phyloP scores from a whole-genome alignment of 257 asterid species.

The Eucommia ulmoides region DNA sequence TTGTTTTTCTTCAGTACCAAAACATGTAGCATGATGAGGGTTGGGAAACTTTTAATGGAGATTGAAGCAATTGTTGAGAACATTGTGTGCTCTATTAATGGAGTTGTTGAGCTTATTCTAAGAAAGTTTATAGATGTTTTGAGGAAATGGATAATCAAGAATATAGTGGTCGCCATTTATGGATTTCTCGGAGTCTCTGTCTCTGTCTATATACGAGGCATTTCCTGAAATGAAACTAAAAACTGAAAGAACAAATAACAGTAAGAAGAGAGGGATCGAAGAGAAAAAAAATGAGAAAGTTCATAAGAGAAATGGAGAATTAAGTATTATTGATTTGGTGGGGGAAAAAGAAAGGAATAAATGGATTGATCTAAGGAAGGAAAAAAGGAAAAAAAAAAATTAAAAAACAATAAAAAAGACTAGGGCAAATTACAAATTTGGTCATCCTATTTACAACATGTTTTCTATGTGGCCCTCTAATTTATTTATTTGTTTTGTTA shows the following conservation, averaged over 20 bases:
- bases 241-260: constrained; percentile 36
- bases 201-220: constrained; percentile 73
- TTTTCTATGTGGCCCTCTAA: no score
- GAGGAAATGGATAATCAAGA: no score
- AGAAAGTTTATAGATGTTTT: constrained; percentile 74
- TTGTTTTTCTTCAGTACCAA: constrained; percentile 56
- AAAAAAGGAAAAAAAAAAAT: no score
- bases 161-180: constrained; percentile 85
- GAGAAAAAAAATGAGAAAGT: constrained; percentile 14
- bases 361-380: no score
- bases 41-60: constrained; percentile 61
- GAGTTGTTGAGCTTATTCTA: constrained; percentile 41
- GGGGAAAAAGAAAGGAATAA: no score
- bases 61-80: constrained; percentile 53
- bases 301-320: constrained; percentile 17
- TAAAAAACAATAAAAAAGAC: no score
- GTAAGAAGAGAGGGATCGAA: constrained; percentile 8
- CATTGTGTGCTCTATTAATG: constrained; percentile 32
- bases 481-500: no score
- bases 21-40: constrained; percentile 74
- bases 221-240: constrained; percentile 70
- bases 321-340: no score
- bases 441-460: no score
- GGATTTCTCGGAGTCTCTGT: constrained; percentile 58
- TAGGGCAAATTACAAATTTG: no score